phyloP scores from a whole-genome alignment of 306 rosid genomes.

The Cicer judaicum region DNA sequence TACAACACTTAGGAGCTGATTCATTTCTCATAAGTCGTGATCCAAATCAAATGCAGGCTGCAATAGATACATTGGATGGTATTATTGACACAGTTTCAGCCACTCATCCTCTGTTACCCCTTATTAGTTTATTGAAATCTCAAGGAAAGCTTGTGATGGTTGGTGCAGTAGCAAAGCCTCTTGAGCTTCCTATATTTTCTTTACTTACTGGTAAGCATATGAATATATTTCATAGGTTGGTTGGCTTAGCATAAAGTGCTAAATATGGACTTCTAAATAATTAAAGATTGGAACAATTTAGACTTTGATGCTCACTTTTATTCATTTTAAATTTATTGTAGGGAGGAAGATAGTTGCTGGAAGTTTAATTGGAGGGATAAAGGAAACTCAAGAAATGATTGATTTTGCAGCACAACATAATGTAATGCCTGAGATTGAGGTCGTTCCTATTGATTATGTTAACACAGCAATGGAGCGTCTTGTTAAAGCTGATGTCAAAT shows the following conservation, averaged over 20 bases:
- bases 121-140: constrained; percentile 44
- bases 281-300: not conserved
- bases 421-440: constrained; percentile 34
- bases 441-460: constrained; percentile 32
- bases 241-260: no score
- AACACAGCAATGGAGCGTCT: constrained; percentile 40
- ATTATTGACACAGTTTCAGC: constrained; percentile 52
- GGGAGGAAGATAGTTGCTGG: constrained; percentile 40
- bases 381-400: constrained; percentile 39
- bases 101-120: constrained; percentile 39
- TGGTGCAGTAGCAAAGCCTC: constrained; percentile 46
- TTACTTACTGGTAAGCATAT: constrained; percentile 33
- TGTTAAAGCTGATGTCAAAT: constrained; percentile 29
- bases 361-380: constrained; percentile 16
- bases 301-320: not conserved
- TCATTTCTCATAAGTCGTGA: constrained; percentile 55
- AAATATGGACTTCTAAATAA: no score
- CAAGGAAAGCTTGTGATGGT: constrained; percentile 52
- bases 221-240: not conserved
- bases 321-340: not conserved
- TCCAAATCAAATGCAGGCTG: constrained; percentile 45
- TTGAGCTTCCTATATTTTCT: constrained; percentile 44
- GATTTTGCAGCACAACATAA: constrained; percentile 34
- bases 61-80: constrained; percentile 46
- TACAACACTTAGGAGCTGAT: constrained; percentile 55